Base-by-base conservation (phyloP, 352 stramenopile genomes). In the Phytophthora crassamura region DNA sequence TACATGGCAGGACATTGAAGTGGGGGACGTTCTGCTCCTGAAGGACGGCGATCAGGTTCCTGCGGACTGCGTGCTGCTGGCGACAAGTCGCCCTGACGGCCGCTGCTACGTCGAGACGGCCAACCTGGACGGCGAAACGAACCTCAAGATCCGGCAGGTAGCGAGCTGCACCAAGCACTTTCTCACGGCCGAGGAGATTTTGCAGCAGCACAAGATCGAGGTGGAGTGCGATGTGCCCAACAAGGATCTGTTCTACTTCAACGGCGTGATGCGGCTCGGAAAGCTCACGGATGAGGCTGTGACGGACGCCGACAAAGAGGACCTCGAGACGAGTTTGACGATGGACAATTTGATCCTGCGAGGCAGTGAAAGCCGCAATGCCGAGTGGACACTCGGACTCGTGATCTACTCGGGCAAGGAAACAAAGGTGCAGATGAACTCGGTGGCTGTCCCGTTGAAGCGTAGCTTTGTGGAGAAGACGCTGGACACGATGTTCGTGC, bases 331-430 rank as follows among this genome's bases (percentile, higher is more conserved):
- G 7, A 95, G 85, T 76, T 73, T 95, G 56, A 89, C 74, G 2
- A 96, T 95, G 80, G 86, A 95, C 46, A 97, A 97, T 51, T 69
- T 97, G 53, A 88, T 97, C 51, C 47, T 95, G 38, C 88, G 89
- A 43, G 89, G 89, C 7, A 93, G 84, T 61, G 88, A 94, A 45
- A 94, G 88, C 38, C 85, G 88, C 36, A 97, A 94, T 28, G 76
- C 86, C 6, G 86, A 93, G 59, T 97, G 89, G 89, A 91, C 84
- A 7, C 83, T 95, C 49, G 89, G 81, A 30, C 74, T 95, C 9
- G 87, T 94, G 16, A 87, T 96, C 11, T 97, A 96, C 72, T 93
- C 86, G 2, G 89, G 89, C 6, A 80, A 74, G 25, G 81, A 95
- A 39, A 94, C 88, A 0, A 97, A 96, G 64, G 89, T 95, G 15